These are phyloP conservation scores for Stephania yunnanensis DNA, from an alignment of 164 flowering plant species.

Conservation along the genomic window DNA sequence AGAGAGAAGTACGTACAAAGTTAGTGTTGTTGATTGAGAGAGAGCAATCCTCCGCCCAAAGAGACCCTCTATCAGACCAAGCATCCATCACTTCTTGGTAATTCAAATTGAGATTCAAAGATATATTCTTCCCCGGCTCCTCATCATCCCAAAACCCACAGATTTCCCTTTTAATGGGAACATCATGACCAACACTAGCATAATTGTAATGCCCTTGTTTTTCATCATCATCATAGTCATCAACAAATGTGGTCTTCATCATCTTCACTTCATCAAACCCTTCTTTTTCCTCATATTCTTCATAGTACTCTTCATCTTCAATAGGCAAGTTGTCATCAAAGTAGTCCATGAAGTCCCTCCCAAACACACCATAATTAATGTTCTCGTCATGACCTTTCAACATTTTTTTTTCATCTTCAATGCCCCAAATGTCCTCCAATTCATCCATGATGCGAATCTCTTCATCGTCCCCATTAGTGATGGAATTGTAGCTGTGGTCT, in stretches of 20 bases:
- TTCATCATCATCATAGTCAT: constrained; percentile 17
- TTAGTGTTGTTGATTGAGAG: constrained; percentile 16
- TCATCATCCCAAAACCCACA: constrained; percentile 30
- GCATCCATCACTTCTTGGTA: constrained; percentile 59
- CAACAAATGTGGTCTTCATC: constrained; percentile 5
- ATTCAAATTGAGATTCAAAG: constrained; percentile 49
- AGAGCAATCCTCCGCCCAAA: constrained; percentile 36
- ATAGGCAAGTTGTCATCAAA: constrained; percentile 16
- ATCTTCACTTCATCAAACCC: constrained; percentile 13
- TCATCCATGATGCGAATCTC: constrained; percentile 27
- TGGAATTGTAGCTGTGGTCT: background rate
- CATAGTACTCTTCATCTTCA: background rate
- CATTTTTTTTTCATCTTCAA: constrained; percentile 23
- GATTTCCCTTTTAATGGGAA: constrained; percentile 20
- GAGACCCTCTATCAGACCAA: constrained; percentile 53
- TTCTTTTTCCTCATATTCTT: background rate
- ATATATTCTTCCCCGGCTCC: constrained; percentile 17
- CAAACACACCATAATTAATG: constrained; percentile 8
- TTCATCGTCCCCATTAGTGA: background rate
- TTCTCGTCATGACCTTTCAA: constrained; percentile 2
- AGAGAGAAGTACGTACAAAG: constrained; percentile 32
- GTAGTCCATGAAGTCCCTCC: constrained; percentile 39
- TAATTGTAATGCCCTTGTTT: constrained; percentile 12
- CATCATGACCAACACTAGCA: constrained; percentile 15
- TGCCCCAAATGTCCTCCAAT: constrained; percentile 32